Base-by-base conservation (phyloP, 805 yeast species). In the Yarrowia sp. region DNA sequence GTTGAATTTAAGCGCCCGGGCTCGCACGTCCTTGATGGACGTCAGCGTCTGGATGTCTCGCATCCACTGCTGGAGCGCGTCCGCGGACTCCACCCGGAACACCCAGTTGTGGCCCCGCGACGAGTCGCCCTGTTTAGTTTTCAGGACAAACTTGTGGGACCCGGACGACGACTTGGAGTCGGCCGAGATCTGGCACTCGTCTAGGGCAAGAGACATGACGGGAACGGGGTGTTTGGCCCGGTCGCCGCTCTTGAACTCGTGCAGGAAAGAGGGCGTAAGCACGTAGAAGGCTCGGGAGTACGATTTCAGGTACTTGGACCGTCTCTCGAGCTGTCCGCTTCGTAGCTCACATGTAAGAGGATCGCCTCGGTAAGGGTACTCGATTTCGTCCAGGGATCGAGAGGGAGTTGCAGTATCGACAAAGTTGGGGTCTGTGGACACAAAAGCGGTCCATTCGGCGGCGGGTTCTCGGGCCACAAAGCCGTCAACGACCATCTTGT, bases 251-350 rank as follows among this genome's bases (percentile, higher is more conserved):
- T 92, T 93, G 80, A 94, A 91, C 79, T 94, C 99, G 77, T 95
- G 98, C 69, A 94, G 80, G 74, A 86, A 92, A 69, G 88, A 87
- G 41, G 97, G 90, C 2, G 99, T 92, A 72, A 94, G 82, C 19
- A 94, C 97, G 76, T 92, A 95, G 87, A 90, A 95, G 3, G 95
- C 97, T 71, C 87, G 85, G 4, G 97, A 86, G 78, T 92, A 95
- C n/a, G 94, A 89, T 81, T 93, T 93, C 72, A 95, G 82, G 77
- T 87, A 93, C 82, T 94, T 94, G 8, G 98, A 91, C 74, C 97
- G 85, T 77, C 97, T 85, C 78, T 95, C 98, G 71, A 94, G 82
- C 72, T 83, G 85, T 2, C 98, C 97, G 12, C 92, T 85, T 67
- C 91, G 85, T 46, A 93, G 83, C 72, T 86, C 88, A 66, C 78